These are phyloP conservation scores for Naganishia randhawae DNA, from an alignment of 768 basidiomycete genomes.

Conservation along the genomic window DNA sequence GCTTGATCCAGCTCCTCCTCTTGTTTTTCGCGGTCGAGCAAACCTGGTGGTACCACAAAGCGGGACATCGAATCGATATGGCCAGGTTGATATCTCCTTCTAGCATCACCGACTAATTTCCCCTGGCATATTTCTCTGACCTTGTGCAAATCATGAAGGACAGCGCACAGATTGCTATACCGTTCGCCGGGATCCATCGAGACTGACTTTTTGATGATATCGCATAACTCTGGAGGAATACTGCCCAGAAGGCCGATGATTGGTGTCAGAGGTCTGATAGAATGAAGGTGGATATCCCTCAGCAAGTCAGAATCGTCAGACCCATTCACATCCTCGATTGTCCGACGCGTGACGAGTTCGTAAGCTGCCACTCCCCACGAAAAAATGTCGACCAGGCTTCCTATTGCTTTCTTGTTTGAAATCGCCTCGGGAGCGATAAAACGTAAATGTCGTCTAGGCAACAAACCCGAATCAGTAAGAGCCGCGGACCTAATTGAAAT, in stretches of 20 bases:
- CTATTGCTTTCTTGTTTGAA: constrained; percentile 17
- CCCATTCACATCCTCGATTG: constrained; percentile 31
- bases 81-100: constrained; percentile 23
- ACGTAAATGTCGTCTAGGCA: constrained; percentile 27
- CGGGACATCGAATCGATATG: constrained; percentile 20
- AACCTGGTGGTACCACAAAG: neutral
- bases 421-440: constrained; percentile 40
- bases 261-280: constrained; percentile 21
- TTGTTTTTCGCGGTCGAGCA: constrained; percentile 14
- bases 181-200: constrained; percentile 37
- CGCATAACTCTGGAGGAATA: constrained; percentile 33
- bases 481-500: too few relatives aligned
- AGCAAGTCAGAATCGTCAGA: constrained; percentile 35
- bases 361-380: constrained; percentile 41
- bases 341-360: constrained; percentile 37
- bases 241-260: constrained; percentile 20
- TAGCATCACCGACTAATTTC: constrained; percentile 22
- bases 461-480: neutral
- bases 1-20: neutral
- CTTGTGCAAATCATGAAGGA: constrained; percentile 39
- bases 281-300: constrained; percentile 38
- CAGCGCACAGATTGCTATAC: constrained; percentile 36
- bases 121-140: constrained; percentile 31
- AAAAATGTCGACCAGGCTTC: constrained; percentile 36
- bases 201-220: constrained; percentile 40